Evolutionary conservation across 2,329 filamentous ascomycete species (phyloP).

Genomic region (Beauveria australis): DNA sequence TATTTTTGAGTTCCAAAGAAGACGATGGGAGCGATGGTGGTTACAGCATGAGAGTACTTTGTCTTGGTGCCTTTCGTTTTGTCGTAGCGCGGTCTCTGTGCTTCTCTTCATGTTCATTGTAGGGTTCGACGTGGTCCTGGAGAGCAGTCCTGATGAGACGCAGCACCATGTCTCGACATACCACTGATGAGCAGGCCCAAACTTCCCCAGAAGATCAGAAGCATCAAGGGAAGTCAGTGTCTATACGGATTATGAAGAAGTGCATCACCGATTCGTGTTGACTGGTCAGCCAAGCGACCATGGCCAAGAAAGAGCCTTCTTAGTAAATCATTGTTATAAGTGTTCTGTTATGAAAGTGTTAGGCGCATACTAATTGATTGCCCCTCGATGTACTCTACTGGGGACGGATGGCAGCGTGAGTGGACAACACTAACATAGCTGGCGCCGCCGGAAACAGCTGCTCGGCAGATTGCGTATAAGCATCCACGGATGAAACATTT

Average conservation of each 20-base stretch:
- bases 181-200: too few relatives aligned
- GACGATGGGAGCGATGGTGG: background rate
- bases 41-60: background rate
- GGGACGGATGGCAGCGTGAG: too few relatives aligned
- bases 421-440: background rate
- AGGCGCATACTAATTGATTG: too few relatives aligned
- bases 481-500: background rate
- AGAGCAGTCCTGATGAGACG: background rate
- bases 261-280: too few relatives aligned
- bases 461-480: background rate
- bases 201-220: too few relatives aligned
- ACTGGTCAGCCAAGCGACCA: too few relatives aligned
- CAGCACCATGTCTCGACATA: background rate
- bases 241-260: too few relatives aligned
- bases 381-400: too few relatives aligned
- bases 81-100: background rate
- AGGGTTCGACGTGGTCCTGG: background rate
- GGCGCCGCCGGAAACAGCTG: constrained; percentile 1
- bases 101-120: background rate
- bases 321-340: too few relatives aligned
- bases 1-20: background rate
- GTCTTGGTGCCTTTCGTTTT: background rate
- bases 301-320: too few relatives aligned
- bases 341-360: too few relatives aligned
- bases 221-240: too few relatives aligned